Evolutionary conservation across 2,329 filamentous ascomycete genomes (phyloP), one percentile per base, ranked within the genome.

Genomic region (Fusarium metavorans): DNA sequence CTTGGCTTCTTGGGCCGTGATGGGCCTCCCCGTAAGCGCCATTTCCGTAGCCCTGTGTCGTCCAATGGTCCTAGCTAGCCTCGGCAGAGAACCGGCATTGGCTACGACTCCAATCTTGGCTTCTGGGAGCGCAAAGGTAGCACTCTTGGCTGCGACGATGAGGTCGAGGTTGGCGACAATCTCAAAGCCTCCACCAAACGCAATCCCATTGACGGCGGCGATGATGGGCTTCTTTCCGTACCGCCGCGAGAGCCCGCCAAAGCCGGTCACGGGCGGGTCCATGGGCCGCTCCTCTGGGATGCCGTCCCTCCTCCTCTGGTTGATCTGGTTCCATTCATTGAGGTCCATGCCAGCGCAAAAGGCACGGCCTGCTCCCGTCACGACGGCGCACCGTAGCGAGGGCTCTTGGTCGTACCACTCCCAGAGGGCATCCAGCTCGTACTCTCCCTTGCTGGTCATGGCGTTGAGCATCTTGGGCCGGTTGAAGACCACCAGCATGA

Each of bases 171-270:
- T 94, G 58, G 93, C 85, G 14, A 90, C 87, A 84, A 95, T 94
- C 85, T 96, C 94, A 82, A 93, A 92, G 2, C 93, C 94, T 63
- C 93, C 94, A 39, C 94, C 94, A 54, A 94, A 87, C 67, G 92
- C 93, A 20, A 93, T 85, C 8, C 94, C 94, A 78, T 95, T 94
- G 23, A 95, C 92, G 1, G 93, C 94, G 2, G 91, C 92, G 32
- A 96, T 88, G 65, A 96, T 87, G 7, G 94, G 94, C 79, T 96
- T 96, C 82, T 90, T 91, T 57, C 93, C 93, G 6, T 83, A 81
- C 30, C 93, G 87, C 72, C 93, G 91, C 64, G 89, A 91, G 35
- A 95, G 83, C 0, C 89, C 92, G 27, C 90, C 92, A 70, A 94
- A 93, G 1, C 92, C 92, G 23, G 73, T 77, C 7, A 52, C 68